Conservation (phyloP, 2,329 filamentous ascomycete species). For the Fusarium bulbicola region DNA sequence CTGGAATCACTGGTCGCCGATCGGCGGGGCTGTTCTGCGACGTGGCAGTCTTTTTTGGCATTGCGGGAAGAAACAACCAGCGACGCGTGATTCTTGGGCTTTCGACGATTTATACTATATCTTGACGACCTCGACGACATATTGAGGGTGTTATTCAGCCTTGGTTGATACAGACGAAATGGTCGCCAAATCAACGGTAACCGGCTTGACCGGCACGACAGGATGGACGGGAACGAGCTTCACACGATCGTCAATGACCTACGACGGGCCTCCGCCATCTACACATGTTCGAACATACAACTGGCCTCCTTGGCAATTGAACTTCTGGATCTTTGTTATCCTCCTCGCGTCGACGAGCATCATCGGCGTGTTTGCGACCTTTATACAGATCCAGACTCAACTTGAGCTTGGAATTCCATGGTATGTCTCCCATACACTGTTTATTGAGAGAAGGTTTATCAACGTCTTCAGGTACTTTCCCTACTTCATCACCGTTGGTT, state of each 20-base stretch:
- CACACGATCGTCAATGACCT: conserved; percentile 54
- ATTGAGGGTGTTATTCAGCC: background rate
- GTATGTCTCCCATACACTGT: conserved; percentile 51
- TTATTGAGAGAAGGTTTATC: background rate
- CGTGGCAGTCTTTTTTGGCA: conserved; percentile 33
- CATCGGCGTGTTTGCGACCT: conserved; percentile 68
- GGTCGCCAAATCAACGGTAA: conserved; percentile 41
- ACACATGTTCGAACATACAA: conserved; percentile 67
- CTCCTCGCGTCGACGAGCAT: conserved; percentile 66
- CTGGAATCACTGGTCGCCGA: conserved; percentile 27
- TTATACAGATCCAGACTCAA: conserved; percentile 67
- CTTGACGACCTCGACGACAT: background rate
- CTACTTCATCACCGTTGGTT: conserved; percentile 68
- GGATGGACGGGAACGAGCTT: conserved; percentile 34
- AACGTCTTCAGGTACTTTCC: conserved; percentile 67
- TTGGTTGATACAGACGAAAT: conserved; percentile 19
- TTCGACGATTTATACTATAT: background rate
- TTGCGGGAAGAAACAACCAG: background rate
- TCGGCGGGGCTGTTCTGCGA: conserved; percentile 34
- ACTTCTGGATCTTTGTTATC: conserved; percentile 74
- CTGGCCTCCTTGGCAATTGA: conserved; percentile 74
- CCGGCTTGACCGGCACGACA: conserved; percentile 45
- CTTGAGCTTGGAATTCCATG: conserved; percentile 66
- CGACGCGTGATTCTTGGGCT: background rate
- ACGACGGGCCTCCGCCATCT: conserved; percentile 52